Evolutionary conservation across 2,329 filamentous ascomycete species (phyloP), one percentile per base, ranked within the genome.

Genomic region (Microdochium paspali): DNA sequence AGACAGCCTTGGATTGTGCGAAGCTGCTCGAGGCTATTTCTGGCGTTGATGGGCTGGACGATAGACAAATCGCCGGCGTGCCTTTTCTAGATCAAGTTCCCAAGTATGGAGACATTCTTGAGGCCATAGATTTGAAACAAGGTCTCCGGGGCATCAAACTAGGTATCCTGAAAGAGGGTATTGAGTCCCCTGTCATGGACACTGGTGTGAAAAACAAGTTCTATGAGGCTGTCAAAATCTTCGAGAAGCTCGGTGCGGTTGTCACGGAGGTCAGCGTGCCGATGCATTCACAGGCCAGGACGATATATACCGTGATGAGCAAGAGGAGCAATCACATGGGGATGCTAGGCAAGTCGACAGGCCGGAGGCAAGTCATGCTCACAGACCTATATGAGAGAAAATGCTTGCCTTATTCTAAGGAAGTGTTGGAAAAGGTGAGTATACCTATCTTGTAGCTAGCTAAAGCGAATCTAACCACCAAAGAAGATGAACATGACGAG

Each of bases 381-480:
- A 58, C 52, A 32, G 46, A 53, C 4, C 61, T 73, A 13, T 57
- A 72, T 4, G 56, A 65, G 28, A 61, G 57, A 20, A 66, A 64
- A 46, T 63, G 69, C 44, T 66, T 68, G 45, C 54, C 56, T 10
- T 61, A 66, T 21, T 70, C 71, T 0, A 58, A 68, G 35, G 66
- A 68, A n/a, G 64, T 73, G 26, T 28, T 28, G 26, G 7, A 28
- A 7, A 28, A 28, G 26, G 26, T 28, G 26, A 13, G 26, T 13
- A 28, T 28, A 7, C 26, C 26, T 7, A 28, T 28, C 26, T 28
- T 28, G 7, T 7, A 28, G 26, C 7, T 28, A n/a, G n/a, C n/a
- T n/a, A n/a, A n/a, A n/a, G n/a, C 50, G 15, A n/a, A 47, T 9
- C 44, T 55, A 13, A 60, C 55, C 54, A 52, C 48, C 3, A 26